Base-by-base conservation (phyloP, 306 rosid genomes). In the Begonia loranthoides region DNA sequence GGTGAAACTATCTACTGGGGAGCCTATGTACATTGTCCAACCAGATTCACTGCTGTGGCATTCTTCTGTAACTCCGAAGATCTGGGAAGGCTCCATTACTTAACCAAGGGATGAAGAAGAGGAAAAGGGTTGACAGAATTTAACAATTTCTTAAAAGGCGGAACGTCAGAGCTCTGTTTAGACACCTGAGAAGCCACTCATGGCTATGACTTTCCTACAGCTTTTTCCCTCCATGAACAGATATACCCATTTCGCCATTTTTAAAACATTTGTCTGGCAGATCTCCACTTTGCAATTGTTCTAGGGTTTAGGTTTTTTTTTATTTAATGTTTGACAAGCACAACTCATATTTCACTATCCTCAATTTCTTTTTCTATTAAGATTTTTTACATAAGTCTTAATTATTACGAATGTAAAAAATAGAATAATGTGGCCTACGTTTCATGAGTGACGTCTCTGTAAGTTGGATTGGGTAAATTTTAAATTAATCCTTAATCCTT, bases 21-120 rank as follows among this genome's bases (percentile, higher is more conserved):
- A 85, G 13, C 92, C 97, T 56, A 90, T 77, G 52, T 90, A 90
- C 95, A 74, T 86, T 39, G 99, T 90, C 99, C 99, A 90, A 41
- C 99, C 99, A 40, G 99, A 90, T 61, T 90, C 99, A 69, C 86
- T 82, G 76, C 99, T 90, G 50, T 80, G 78, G 60, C 92, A 86
- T 69, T 90, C 99, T 57, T 90, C 97, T 45, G 56, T 73, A n/a
- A 46, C 77, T 70, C 81, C 94, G 19, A 59, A 40, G 43, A 50
- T 55, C 59, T 85, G 58, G 58, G 78, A 65, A 62, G 81, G 54
- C 39, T 90, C 90, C 95, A 90, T 89, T 60, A 22, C 72, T 41
- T 13, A 60, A 15, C 24, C 12, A 51, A 64, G 45, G 2, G 17
- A 57, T 28, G 43, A 40, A 67, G 12, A 41, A 44, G 16, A 24